Evolutionary conservation across 257 asterid species (phyloP).

Genomic region (Capsicum baccatum): DNA sequence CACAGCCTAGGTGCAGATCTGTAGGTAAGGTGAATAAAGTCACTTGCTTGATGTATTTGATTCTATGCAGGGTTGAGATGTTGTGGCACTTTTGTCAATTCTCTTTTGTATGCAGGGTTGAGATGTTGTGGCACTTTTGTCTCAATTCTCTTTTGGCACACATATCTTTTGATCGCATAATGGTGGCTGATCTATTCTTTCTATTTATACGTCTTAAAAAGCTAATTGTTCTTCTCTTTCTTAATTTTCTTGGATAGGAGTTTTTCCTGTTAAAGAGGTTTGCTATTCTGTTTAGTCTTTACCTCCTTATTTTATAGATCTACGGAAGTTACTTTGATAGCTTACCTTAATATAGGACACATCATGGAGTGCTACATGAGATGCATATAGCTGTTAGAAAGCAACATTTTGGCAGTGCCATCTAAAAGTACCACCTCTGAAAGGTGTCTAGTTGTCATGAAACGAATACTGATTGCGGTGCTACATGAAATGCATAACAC

Average conservation of each 20-base stretch:
- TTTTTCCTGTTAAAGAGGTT: conserved; percentile 11
- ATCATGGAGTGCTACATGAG: background rate
- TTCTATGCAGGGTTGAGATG: background rate
- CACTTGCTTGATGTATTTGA: conserved; percentile 4
- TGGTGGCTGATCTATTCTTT: background rate
- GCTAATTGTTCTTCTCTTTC: background rate
- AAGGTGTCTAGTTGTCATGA: background rate
- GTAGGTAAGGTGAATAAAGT: conserved; percentile 15
- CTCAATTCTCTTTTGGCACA: background rate
- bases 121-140: background rate
- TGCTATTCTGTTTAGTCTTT: background rate
- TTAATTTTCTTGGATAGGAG: background rate
- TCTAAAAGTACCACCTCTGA: background rate
- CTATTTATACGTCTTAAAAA: background rate
- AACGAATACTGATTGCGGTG: background rate
- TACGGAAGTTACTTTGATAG: background rate
- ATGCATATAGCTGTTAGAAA: background rate
- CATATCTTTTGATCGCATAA: background rate
- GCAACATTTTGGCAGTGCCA: background rate
- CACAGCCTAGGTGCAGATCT: conserved; percentile 29
- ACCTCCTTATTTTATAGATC: conserved; percentile 16
- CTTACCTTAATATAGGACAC: conserved; percentile 23
- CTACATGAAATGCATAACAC: background rate
- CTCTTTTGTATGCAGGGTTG: background rate
- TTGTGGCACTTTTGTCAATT: background rate